Evolutionary conservation across 192 early-diverging fungal species (phyloP).

Genomic region (Mortierella claussenii): DNA sequence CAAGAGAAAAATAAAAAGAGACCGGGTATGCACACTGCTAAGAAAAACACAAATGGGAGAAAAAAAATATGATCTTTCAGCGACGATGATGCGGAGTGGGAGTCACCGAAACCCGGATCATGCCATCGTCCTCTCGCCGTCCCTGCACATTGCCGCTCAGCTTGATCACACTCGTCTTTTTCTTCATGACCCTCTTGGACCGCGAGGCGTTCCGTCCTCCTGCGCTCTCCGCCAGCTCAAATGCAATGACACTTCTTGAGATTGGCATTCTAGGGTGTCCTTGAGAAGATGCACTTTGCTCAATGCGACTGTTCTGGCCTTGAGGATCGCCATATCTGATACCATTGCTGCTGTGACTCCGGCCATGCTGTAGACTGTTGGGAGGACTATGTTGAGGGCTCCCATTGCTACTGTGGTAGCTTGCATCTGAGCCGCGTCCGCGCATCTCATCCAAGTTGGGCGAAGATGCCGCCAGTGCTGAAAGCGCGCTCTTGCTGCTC

Average conservation of each 20-base stretch:
- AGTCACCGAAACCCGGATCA: constrained; percentile 31
- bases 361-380: not conserved
- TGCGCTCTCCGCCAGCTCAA: constrained; percentile 28
- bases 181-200: constrained; percentile 49
- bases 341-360: constrained; percentile 10
- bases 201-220: constrained; percentile 12
- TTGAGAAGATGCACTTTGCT: not conserved
- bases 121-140: constrained; percentile 42
- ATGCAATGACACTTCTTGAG: constrained; percentile 20
- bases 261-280: constrained; percentile 11
- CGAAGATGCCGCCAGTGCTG: constrained; percentile 18
- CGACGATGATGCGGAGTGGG: constrained; percentile 17
- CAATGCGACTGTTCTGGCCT: constrained; percentile 8
- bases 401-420: not conserved
- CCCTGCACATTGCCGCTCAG: constrained; percentile 47
- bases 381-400: constrained; percentile 2
- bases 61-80: constrained; percentile 1
- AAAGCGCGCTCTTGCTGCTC: constrained; percentile 19
- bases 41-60: not conserved
- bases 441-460: constrained; percentile 12
- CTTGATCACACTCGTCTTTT: constrained; percentile 51
- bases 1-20: not conserved
- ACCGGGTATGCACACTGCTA: not conserved
- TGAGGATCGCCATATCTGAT: constrained; percentile 7
- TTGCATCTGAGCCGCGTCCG: constrained; percentile 3